Evolutionary conservation across 2,329 filamentous ascomycete species (phyloP), one percentile per base, ranked within the genome.

Genomic region (Elsinoe fawcettii): DNA sequence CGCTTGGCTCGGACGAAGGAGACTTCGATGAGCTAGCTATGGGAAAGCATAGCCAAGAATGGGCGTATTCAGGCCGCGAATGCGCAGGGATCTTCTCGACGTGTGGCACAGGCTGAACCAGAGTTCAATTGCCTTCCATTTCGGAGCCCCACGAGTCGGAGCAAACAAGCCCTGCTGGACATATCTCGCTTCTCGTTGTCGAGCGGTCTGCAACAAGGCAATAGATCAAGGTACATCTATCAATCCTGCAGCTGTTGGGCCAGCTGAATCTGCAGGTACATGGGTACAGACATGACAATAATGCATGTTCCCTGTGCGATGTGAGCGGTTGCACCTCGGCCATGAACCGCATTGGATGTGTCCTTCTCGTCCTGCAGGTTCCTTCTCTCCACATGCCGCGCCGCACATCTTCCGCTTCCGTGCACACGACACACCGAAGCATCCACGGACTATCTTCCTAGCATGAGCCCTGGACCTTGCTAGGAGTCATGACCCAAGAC

Each of bases 311-410:
- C 49, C 30, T 36, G 27, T 53, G 49, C 49, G n/a, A 20, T 20
- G 49, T 20, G 49, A 53, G 49, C 49, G 49, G 49, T 53, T 11
- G 49, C 49, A 37, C 49, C 49, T 37, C 49, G 49, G 49, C 49
- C 32, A 18, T 9, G 27, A 30, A 16, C 37, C 30, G 32, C 32
- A 53, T 53, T 37, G 49, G 49, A 53, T 23, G 23, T 30, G 3
- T 37, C 12, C n/a, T 9, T 37, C 32, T 37, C 30, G 18, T 36
- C 23, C 49, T 53, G 49, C 49, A 36, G 27, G 23, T 36, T 30
- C 30, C 49, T 37, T 25, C n/a, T 37, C 49, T 27, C 49, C 30
- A 37, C 49, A 37, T 36, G 49, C 49, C 49, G 49, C 23, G 49
- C 23, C 46, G 27, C 49, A 37, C 49, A 37, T 53, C 49, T 22